These are phyloP conservation scores for Spinellus fusiger DNA, from an alignment of 192 early-diverging fungal genomes.

Conservation along the genomic window DNA sequence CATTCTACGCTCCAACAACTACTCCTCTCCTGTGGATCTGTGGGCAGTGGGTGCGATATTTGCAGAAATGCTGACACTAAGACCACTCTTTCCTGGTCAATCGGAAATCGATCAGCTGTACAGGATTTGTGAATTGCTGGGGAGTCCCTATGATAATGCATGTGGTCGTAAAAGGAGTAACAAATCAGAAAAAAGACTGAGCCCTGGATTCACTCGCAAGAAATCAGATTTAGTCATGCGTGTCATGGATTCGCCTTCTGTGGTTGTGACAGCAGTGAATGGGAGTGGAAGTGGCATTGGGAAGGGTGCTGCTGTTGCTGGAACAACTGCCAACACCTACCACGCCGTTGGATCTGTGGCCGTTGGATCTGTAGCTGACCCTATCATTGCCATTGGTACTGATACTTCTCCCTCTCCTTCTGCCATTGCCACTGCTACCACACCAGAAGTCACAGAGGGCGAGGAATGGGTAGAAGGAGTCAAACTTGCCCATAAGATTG, in stretches of 20 bases:
- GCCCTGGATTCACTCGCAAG: constrained; percentile 17
- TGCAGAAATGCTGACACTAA: constrained; percentile 81
- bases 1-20: constrained; percentile 70
- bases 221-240: constrained; percentile 8
- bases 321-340: not conserved
- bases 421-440: not conserved
- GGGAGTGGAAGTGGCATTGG: too few species aligned
- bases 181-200: constrained; percentile 14
- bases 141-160: constrained; percentile 48
- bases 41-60: constrained; percentile 95
- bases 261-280: not conserved
- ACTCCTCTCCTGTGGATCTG: constrained; percentile 90
- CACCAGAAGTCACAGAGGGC: constrained; percentile 7
- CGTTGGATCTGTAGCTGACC: too few species aligned
- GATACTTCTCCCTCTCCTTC: too few species aligned
- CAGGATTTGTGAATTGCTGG: constrained; percentile 78
- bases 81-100: constrained; percentile 89
- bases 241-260: not conserved
- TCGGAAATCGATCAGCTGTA: constrained; percentile 92
- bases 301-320: too few species aligned
- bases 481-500: constrained; percentile 58
- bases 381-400: too few species aligned
- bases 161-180: constrained; percentile 5
- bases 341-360: too few species aligned
- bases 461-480: constrained; percentile 73